Evolutionary conservation across 768 basidiomycete genomes (phyloP).

Genomic region (Pisolithus marmoratus): DNA sequence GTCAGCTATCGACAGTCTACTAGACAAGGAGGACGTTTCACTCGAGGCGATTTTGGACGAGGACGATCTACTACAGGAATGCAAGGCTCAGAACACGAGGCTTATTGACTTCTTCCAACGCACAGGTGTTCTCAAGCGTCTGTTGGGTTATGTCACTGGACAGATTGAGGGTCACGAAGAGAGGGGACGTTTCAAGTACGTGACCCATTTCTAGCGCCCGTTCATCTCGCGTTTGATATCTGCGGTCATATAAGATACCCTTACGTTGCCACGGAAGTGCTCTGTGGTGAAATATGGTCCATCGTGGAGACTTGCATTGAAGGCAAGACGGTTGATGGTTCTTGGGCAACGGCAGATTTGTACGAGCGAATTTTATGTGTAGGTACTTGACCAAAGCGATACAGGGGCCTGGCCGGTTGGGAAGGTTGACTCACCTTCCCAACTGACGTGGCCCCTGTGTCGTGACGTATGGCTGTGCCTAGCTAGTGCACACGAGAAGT

Average conservation of each 20-base stretch:
- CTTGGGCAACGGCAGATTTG: neutral
- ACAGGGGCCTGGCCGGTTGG: no score
- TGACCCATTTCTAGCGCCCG: constrained; percentile 8
- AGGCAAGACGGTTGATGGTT: neutral
- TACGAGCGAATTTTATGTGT: no score
- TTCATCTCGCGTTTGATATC: constrained; percentile 1
- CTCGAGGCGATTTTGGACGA: constrained; percentile 92
- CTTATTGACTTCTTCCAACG: constrained; percentile 85
- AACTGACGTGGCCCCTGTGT: no score
- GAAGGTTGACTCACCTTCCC: no score
- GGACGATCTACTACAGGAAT: constrained; percentile 90
- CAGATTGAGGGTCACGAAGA: constrained; percentile 82
- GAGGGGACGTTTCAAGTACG: constrained; percentile 77
- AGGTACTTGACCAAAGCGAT: no score
- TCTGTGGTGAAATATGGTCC: constrained; percentile 94
- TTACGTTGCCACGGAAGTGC: constrained; percentile 87
- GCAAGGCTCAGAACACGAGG: constrained; percentile 89
- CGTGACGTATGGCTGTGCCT: no score
- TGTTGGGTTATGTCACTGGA: constrained; percentile 82
- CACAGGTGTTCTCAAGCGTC: constrained; percentile 70
- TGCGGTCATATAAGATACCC: constrained; percentile 64
- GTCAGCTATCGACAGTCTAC: constrained; percentile 82
- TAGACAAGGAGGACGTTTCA: constrained; percentile 85
- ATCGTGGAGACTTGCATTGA: constrained; percentile 76
- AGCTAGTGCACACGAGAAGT: no score